Evolutionary conservation across 169 alveolate genomes (phyloP), one percentile per base, ranked within the genome.

Genomic region (Amoebophrya sp.): DNA sequence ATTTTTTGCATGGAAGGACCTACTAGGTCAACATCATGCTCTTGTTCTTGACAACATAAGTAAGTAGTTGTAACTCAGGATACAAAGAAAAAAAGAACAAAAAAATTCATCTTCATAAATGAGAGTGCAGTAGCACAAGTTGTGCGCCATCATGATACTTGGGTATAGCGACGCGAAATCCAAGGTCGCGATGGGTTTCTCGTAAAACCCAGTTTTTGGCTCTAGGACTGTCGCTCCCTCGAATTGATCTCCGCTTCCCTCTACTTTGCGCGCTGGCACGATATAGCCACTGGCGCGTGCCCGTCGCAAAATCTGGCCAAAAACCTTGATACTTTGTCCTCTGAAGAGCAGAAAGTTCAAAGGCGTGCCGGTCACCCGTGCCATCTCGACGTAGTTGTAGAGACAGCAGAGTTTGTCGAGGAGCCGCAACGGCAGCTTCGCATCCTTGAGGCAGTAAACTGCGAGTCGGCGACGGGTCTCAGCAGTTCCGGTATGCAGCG

Each of bases 131-230:
- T 98, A 98, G 95, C 99, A 99, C 89, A 99, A 95, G 94, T 98
- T 99, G 95, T 98, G 99, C 29, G 99, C 99, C 94, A 98, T 99
- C 99, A 99, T 99, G 94, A 99, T 98, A 33, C 99, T 97, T 36
- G 99, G 99, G 95, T 99, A 99, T 91, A 99, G 97, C 54, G 99
- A 98, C 40, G 99, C 99, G 95, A 98, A 99, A 95, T 99, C 99
- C 77, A 99, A 96, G 34, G 99, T 99, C 0, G 99, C 99, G 53
- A 99, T 98, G 33, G 99, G 99, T 93, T 95, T 95, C n/a, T 96
- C 96, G 94, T 99, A 99, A 95, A 97, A 99, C 3, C n/a, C 36
- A 97, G 97, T 90, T 94, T 94, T 92, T 0, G 99, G 99, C 76
- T 96, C 98, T 78, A 98, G 93, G 38, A 98, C 99, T 26, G 98